Conservation (phyloP, 331 rosid genomes). For the Ulmus americana region DNA sequence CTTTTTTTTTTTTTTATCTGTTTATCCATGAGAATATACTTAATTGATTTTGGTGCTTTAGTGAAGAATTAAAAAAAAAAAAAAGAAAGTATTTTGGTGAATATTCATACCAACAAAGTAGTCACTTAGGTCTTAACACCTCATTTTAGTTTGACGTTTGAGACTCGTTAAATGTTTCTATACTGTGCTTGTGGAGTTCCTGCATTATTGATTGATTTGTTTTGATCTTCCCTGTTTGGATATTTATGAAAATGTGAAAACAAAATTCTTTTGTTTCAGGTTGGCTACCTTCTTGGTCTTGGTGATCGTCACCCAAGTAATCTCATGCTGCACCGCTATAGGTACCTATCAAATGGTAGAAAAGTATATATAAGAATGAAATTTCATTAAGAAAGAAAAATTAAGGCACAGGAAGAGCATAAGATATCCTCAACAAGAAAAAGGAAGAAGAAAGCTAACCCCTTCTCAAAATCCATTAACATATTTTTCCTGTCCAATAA, state of each 20-base stretch:
- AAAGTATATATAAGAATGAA: not conserved
- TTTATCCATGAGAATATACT: no score
- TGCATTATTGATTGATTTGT: not conserved
- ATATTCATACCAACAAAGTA: not conserved
- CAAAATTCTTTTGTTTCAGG: constrained; percentile 42
- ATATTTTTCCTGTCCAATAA: no score
- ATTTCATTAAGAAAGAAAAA: no score
- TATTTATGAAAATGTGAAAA: constrained; percentile 4
- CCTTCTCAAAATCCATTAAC: no score
- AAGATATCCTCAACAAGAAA: no score
- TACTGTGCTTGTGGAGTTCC: not conserved
- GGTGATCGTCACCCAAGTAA: constrained; percentile 99
- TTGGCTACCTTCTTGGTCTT: constrained; percentile 96
- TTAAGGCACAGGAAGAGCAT: no score
- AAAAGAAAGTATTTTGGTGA: not conserved
- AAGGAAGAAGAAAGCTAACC: no score
- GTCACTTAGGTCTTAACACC: not conserved
- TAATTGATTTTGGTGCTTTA: no score
- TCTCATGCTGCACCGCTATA: constrained; percentile 84
- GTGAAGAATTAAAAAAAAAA: no score
- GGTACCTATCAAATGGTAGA: constrained; percentile 39
- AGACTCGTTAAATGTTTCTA: not conserved
- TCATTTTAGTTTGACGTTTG: not conserved
- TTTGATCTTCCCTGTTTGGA: constrained; percentile 3
- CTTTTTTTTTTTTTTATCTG: not conserved